phyloP scores from a whole-genome alignment of 176 grass and related monocot species.

The Triticum turgidum region DNA sequence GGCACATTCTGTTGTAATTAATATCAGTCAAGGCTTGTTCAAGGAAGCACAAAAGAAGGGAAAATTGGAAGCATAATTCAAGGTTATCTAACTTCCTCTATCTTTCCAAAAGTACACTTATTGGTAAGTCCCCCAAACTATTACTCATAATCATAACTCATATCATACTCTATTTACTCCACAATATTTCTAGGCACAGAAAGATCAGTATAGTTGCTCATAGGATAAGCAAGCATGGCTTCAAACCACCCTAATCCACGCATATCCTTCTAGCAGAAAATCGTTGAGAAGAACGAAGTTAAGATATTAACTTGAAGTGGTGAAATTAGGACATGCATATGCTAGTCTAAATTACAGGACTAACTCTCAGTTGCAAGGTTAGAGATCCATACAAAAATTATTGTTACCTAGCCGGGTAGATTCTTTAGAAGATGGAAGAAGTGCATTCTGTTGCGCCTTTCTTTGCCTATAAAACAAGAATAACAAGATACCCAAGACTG shows the following conservation, averaged over 20 bases:
- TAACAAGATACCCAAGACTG: conserved; percentile 33
- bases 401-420: conserved; percentile 46
- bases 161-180: not conserved
- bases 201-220: not conserved
- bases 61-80: not conserved
- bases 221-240: not conserved
- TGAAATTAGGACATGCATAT: not conserved
- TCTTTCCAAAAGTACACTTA: not conserved
- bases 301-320: not conserved
- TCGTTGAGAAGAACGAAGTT: not conserved
- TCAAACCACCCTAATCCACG: not conserved
- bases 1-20: not conserved
- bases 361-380: not conserved
- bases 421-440: conserved; percentile 61
- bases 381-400: not conserved
- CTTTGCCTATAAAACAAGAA: conserved; percentile 61
- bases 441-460: conserved; percentile 39
- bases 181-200: not conserved
- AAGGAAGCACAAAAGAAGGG: not conserved
- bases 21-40: not conserved
- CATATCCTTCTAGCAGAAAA: not conserved
- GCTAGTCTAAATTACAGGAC: not conserved
- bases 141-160: not conserved
- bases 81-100: not conserved
- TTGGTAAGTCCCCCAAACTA: not conserved